These are phyloP conservation scores for Boletales sp. DNA, from an alignment of 768 basidiomycete species.

Conservation along the genomic window DNA sequence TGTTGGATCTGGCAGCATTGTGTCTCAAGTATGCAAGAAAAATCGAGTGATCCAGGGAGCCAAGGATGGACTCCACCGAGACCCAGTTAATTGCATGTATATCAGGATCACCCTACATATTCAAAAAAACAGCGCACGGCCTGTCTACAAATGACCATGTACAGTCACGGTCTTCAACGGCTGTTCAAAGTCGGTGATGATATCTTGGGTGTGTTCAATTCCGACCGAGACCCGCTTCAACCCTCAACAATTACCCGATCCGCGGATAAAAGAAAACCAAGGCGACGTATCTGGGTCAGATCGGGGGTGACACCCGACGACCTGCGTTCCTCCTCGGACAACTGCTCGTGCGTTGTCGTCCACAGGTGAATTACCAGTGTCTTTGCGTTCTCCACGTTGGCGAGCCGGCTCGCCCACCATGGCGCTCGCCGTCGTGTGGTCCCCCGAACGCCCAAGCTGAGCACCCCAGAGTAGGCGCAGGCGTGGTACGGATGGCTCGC, in stretches of 20 bases:
- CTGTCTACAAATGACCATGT: neutral
- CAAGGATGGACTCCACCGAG: too few species aligned
- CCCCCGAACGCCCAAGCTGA: conserved; percentile 75
- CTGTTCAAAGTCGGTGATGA: conserved; percentile 45
- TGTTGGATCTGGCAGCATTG: too few species aligned
- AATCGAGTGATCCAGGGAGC: too few species aligned
- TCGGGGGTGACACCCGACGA: conserved; percentile 52
- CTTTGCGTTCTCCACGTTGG: conserved; percentile 69
- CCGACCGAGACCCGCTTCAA: conserved; percentile 39
- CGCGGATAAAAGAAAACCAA: too few species aligned
- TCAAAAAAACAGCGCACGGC: too few species aligned
- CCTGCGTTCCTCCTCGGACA: conserved; percentile 45
- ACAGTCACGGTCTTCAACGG: conserved; percentile 28
- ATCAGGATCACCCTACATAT: too few species aligned
- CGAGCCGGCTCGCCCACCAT: conserved; percentile 73
- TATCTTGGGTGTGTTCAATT: conserved; percentile 43
- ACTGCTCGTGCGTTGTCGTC: conserved; percentile 58
- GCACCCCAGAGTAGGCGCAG: conserved; percentile 68
- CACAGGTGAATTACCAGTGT: conserved; percentile 60
- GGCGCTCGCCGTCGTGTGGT: conserved; percentile 45
- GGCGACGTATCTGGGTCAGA: conserved; percentile 46
- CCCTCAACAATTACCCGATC: too few species aligned
- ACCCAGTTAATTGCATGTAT: too few species aligned
- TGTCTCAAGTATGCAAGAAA: too few species aligned
- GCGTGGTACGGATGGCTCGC: conserved; percentile 56